A percentile compares a stretch with the other conserved stretches of the same genome.
Conservation (phyloP, 2,329 filamentous ascomycete genomes). For the Monosporascus ibericus region DNA sequence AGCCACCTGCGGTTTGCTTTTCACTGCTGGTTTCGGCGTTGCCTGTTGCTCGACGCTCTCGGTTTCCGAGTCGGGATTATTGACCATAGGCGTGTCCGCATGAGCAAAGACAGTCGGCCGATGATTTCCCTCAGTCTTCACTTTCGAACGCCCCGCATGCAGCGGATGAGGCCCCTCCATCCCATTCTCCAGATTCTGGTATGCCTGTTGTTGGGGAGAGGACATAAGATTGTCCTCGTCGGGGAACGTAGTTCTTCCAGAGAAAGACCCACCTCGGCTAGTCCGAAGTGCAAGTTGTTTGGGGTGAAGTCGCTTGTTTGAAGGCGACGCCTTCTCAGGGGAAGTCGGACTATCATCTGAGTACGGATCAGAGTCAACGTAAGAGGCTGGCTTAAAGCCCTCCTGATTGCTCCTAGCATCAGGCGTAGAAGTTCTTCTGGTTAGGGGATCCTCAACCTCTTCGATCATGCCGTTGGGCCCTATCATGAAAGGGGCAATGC, state of each 20-base stretch:
- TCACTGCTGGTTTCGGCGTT: constrained; percentile 19
- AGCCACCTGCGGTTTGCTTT: constrained; percentile 19
- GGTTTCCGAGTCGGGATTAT: constrained; percentile 18
- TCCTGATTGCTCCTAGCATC: constrained; percentile 20
- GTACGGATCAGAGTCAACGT: constrained; percentile 16
- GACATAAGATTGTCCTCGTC: constrained; percentile 10
- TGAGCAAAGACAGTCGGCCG: constrained; percentile 25
- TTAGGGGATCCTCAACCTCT: constrained; percentile 15
- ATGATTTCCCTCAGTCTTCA: constrained; percentile 16
- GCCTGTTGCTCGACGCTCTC: constrained; percentile 19
- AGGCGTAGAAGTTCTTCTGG: constrained; percentile 25
- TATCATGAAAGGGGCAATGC: constrained; percentile 20
- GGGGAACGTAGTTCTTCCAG: constrained; percentile 13
- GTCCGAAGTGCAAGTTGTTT: constrained; percentile 14
- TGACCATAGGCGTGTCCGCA: constrained; percentile 21
- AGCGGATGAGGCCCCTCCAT: constrained; percentile 13
- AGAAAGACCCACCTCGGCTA: constrained; percentile 18
- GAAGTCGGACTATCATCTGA: constrained; percentile 21
- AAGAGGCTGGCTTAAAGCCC: constrained; percentile 13
- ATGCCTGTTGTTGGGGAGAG: constrained; percentile 13
- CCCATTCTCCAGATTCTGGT: constrained; percentile 16
- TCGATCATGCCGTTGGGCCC: constrained; percentile 23
- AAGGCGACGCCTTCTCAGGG: constrained; percentile 23
- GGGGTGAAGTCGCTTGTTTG: constrained; percentile 18
- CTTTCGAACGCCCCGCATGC: constrained; percentile 9